phyloP scores from a whole-genome alignment of 1,284 basidiomycete species.

The Ganoderma resinaceum region DNA sequence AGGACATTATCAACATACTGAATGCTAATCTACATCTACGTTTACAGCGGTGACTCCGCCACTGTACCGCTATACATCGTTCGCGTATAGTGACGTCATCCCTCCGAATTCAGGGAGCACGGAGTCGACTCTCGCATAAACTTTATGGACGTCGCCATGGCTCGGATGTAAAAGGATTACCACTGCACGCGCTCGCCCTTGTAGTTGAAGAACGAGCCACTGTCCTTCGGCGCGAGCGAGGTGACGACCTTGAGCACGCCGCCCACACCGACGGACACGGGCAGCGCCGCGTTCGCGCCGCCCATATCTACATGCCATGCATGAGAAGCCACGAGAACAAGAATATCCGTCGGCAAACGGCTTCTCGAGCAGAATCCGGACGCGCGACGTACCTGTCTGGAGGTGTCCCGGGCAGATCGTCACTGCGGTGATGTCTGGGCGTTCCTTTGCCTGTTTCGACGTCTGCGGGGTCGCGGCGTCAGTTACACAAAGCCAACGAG shows the following conservation, averaged over 20 bases:
- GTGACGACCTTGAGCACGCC: conserved; percentile 11
- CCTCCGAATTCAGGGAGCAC: no score
- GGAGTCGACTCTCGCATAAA: no score
- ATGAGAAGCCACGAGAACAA: not conserved
- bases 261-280: conserved; percentile 7
- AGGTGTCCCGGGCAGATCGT: conserved; percentile 13
- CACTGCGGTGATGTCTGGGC: conserved; percentile 1
- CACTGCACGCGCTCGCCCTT: conserved; percentile 8
- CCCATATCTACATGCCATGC: conserved; percentile 4
- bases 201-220: conserved; percentile 12
- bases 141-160: no score
- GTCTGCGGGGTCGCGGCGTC: conserved; percentile 34
- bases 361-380: not conserved
- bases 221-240: conserved; percentile 1
- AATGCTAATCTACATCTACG: no score
- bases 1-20: no score
- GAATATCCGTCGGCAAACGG: not conserved
- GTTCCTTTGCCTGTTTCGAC: conserved; percentile 34
- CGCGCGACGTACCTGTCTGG: not conserved
- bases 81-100: no score
- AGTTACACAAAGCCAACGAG: not conserved
- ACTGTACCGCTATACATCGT: no score
- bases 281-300: not conserved
- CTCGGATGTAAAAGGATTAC: not conserved
- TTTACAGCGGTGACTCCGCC: no score